Base-by-base conservation (phyloP, 345 rosid genomes). In the Brassica incana region DNA sequence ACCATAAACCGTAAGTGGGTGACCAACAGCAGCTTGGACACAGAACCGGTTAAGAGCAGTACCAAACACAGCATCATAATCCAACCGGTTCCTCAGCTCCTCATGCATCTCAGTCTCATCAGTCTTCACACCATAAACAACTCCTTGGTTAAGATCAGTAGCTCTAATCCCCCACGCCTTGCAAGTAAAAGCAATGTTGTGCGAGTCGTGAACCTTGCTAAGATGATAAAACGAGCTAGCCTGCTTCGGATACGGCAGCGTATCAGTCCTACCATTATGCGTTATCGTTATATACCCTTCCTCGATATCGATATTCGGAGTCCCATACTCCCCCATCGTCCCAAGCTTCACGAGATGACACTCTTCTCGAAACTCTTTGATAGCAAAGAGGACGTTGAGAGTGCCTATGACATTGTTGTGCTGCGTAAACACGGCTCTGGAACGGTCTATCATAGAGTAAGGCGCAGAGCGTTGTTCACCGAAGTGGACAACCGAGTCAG, bases 91-190 rank as follows among this genome's bases (percentile, higher is more conserved):
- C 56, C 79, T 84, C 2, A 95, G 87, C 74, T 88, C 95, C 70
- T 91, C 95, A 50, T 95, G 97, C 96, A 95, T 82, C 67, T 88
- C 92, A 3, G 99, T 95, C 84, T 95, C 99, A 40, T 95, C 93
- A 1, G 99, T 95, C 83, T 87, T 89, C 29, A 88, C 89, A 65
- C 99, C 99, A 85, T 95, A 95, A 70, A 95, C 99, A 74, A 95
- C 98, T 74, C 99, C 99, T 74, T 95, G 99, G 82, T 95, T 95
- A 12, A 95, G 87, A 76, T 95, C 99, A 61, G 99, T 95, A 3
- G 99, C 99, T 83, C 97, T 88, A 45, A 93, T 90, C 73, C 99
- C 99, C 99, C 99, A 95, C 72, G 99, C 99, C 84, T 92, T 95
- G 85, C 99, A 95, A 81, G 99, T 89, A 87, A 95, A 92, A 65